Evolutionary conservation across 2,329 filamentous ascomycete genomes (phyloP), one percentile per base, ranked within the genome.

Genomic region (Macrophomina phaseolina): DNA sequence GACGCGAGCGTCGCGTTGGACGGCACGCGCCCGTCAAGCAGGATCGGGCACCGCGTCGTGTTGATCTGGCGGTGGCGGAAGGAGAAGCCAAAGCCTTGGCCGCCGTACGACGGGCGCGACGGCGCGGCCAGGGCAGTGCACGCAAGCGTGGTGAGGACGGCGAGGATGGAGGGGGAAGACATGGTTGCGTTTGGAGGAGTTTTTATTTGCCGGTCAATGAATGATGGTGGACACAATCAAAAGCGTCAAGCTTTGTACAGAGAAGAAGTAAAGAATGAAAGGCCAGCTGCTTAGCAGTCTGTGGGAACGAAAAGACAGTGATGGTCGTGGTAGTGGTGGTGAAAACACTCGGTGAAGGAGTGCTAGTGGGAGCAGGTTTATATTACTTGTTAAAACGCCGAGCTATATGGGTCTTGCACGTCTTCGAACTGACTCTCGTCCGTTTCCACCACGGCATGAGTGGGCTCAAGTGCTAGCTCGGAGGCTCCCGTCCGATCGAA

Each of bases 11-110:
- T 70, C 11, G 69, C 62, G 52, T 74, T 74, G 12, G 62, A 28
- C 12, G 58, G 66, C 28, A 76, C 62, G 30, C 73, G 72, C n/a
- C 72, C 73, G 60, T 75, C 74, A 64, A 76, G 73, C 51, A 75
- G 72, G 11, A 76, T 61, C n/a, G 73, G 73, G 34, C 73, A 75
- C 69, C 72, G 67, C 1, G 71, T 70, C 12, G 51, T 62, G 58
- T 49, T 62, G 45, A 49, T 62, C 45, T 62, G 58, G 42, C 45
- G 42, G 58, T 62, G 45, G 11, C 45, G 45, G 36, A 4, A 5
- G 45, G 32, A 36, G 11, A 23, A 23, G 56, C 40, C 56, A 2
- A 36, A 16, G 28, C 52, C 16, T 5, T 49, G 18, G 32, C 42
- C 23, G 23, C 23, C 58, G 45, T 55, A 55, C 6, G 16, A 36